Evolutionary conservation across 179 eudicot species (phyloP).

Genomic region (Dionaea muscipula): DNA sequence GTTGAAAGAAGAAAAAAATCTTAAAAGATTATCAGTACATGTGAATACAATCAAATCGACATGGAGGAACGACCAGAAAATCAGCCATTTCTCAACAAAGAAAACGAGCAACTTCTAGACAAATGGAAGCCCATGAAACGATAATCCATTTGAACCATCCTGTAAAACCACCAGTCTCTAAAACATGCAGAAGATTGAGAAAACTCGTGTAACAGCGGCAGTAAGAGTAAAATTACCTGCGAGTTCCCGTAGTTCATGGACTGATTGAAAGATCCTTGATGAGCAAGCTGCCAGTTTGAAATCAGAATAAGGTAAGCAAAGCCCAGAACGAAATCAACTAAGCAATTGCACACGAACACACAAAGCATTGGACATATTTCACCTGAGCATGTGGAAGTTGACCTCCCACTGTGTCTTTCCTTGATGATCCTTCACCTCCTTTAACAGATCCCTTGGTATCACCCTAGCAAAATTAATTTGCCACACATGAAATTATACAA

Average conservation of each 20-base stretch:
- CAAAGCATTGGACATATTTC: neutral
- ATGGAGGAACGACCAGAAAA: no score
- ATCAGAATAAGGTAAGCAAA: constrained; percentile 1
- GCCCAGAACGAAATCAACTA: neutral
- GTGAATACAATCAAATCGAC: no score
- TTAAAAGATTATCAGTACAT: no score
- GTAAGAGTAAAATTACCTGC: constrained; percentile 27
- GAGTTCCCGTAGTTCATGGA: constrained; percentile 53
- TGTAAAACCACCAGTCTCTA: no score
- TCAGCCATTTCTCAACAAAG: no score
- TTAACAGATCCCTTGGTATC: constrained; percentile 59
- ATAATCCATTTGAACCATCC: no score
- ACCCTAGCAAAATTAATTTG: neutral
- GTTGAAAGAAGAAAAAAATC: no score
- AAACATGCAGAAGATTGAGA: neutral
- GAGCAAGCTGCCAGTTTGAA: constrained; percentile 41
- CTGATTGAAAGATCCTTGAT: constrained; percentile 70
- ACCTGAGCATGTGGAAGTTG: constrained; percentile 51
- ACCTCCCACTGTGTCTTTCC: constrained; percentile 38
- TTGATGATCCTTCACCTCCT: constrained; percentile 55
- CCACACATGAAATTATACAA: neutral
- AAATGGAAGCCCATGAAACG: no score
- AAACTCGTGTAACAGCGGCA: neutral
- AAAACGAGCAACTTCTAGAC: no score
- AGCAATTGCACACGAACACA: neutral